Base-by-base conservation (phyloP, 306 rosid genomes). In the Lathyrus tuberosus region DNA sequence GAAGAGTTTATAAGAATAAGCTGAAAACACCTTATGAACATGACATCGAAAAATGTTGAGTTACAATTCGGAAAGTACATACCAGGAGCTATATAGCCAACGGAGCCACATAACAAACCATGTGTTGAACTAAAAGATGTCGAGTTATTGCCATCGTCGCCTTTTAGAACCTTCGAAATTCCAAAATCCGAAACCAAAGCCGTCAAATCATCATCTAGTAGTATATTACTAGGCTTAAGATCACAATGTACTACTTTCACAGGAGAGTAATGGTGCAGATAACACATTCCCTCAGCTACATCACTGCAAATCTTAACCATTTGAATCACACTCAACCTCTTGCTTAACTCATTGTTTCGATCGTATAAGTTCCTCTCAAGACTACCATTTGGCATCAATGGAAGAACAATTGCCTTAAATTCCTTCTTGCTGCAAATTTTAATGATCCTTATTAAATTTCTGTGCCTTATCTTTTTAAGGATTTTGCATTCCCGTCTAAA, bases 81-180 rank as follows among this genome's bases (percentile, higher is more conserved):
- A 94, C 97, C 99, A 11, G 97, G 99, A 74, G 99, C 96, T 44
- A 94, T 91, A 28, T 94, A 94, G 71, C 99, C 99, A 48, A 90
- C 56, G 9, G 99, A 88, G 4, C 97, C 99, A 67, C 91, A 88
- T 35, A 91, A 41, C 78, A 94, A 78, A 70, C 92, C 95, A 64
- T 88, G 81, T 66, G 90, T 86, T 16, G 96, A 84, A 76, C 85
- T 84, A 79, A 83, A 75, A 38, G 89, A 84, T 6, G 41, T 47
- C 41, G 72, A 35, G 15, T 51, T 8, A 6, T 24, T 61, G 40
- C 81, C 84, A 35, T 78, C 81, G 8, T 78, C 82, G 6, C 84
- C 85, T 35, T 85, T 86, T 8, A 87, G 65, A 48, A 93, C 79
- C 80, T 88, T 87, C 10, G 99, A 62, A 79, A 94, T 94, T 49